Conservation (phyloP, 495 filamentous ascomycete genomes). For the Patellaria atrata region DNA sequence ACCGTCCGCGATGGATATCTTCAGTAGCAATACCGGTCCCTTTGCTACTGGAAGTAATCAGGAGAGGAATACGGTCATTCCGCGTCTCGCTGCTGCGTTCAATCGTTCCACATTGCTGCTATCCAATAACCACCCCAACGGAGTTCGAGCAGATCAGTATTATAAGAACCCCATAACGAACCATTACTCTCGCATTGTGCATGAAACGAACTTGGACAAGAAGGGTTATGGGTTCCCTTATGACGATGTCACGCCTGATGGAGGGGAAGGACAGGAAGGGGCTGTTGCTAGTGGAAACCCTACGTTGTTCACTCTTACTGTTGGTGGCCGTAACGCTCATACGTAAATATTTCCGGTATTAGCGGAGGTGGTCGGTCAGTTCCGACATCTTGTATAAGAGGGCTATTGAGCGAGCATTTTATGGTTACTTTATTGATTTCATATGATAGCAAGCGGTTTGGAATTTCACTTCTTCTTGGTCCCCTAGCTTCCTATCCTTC, state of each 20-base stretch:
- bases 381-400: too few relatives aligned
- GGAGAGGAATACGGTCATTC: slow-evolving; percentile 40
- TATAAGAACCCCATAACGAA: too few relatives aligned
- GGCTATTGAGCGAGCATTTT: too few relatives aligned
- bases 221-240: slow-evolving; percentile 67
- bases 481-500: too few relatives aligned
- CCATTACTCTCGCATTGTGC: slow-evolving; percentile 55
- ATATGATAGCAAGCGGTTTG: too few relatives aligned
- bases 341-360: too few relatives aligned
- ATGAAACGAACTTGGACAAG: slow-evolving; percentile 44
- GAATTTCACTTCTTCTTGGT: too few relatives aligned
- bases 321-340: too few relatives aligned
- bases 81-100: slow-evolving; percentile 52
- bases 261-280: slow-evolving; percentile 46
- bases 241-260: slow-evolving; percentile 52
- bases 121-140: slow-evolving; percentile 34
- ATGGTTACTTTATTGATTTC: too few relatives aligned
- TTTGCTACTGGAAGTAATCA: slow-evolving; percentile 40
- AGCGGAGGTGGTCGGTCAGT: too few relatives aligned
- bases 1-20: slow-evolving; percentile 50
- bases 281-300: slow-evolving; percentile 45
- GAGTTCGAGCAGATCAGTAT: slow-evolving; percentile 16
- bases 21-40: slow-evolving; percentile 55
- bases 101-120: slow-evolving; percentile 49
- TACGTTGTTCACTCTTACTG: slow-evolving; percentile 40